These are phyloP conservation scores for Colletotrichum lentis DNA, from an alignment of 2,329 filamentous ascomycete genomes.

Conservation along the genomic window DNA sequence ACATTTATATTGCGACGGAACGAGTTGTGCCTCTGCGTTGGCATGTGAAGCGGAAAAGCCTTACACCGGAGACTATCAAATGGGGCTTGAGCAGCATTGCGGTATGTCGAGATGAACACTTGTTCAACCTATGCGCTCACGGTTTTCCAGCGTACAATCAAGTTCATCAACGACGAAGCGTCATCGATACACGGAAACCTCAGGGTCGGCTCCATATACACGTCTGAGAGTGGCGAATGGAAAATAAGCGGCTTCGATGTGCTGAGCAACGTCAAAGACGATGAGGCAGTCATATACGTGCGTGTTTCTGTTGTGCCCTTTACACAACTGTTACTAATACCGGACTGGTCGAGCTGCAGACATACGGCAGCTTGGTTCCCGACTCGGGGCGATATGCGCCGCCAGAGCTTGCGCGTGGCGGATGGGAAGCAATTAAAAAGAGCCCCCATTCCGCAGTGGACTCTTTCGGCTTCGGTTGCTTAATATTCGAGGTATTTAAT, in stretches of 20 bases:
- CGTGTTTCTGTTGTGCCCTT: neutral
- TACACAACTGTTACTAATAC: conserved; percentile 29
- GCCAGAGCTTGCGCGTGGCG: conserved; percentile 83
- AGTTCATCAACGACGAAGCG: conserved; percentile 95
- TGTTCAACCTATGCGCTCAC: conserved; percentile 12
- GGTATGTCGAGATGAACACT: conserved; percentile 54
- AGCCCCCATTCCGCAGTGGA: conserved; percentile 84
- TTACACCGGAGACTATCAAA: conserved; percentile 92
- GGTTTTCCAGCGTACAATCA: conserved; percentile 76
- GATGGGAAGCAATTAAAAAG: conserved; percentile 92
- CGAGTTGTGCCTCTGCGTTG: conserved; percentile 85
- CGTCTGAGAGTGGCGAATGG: conserved; percentile 97
- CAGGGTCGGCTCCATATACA: conserved; percentile 86
- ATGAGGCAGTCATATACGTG: conserved; percentile 86
- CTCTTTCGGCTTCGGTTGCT: conserved; percentile 82
- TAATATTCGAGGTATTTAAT: conserved; percentile 93
- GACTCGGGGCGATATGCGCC: conserved; percentile 85
- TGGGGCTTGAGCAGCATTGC: conserved; percentile 92
- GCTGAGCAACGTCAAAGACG: conserved; percentile 93
- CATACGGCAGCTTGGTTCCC: conserved; percentile 85
- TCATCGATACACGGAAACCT: conserved; percentile 89
- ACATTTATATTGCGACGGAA: conserved; percentile 97
- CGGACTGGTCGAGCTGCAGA: conserved; percentile 56
- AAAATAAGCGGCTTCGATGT: conserved; percentile 94
- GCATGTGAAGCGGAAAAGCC: conserved; percentile 86